Percentiles rank a stretch among this genome's conserved stretches.
Evolutionary conservation across 2,329 filamentous ascomycete genomes (phyloP).

Genomic region (Westerdykella sp.): DNA sequence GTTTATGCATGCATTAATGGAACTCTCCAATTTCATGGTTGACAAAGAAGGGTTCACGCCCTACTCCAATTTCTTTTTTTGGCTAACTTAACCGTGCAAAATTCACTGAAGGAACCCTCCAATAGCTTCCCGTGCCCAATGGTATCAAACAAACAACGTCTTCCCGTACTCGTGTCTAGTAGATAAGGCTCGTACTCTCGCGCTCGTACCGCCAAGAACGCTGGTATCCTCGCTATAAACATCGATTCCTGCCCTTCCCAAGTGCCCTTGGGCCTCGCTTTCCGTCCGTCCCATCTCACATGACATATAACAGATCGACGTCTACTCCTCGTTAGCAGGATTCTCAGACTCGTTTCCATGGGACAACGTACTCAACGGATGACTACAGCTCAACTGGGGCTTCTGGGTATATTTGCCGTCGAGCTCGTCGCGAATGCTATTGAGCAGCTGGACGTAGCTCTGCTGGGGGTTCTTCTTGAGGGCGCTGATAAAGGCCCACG

Average conservation of each 20-base stretch:
- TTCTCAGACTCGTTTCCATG: background rate
- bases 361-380: conserved; percentile 70
- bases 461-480: conserved; percentile 91
- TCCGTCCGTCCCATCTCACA: conserved; percentile 23
- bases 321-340: conserved; percentile 20
- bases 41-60: no score
- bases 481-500: conserved; percentile 88
- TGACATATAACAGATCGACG: conserved; percentile 41
- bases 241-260: background rate
- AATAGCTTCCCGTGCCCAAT: no score
- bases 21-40: no score
- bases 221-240: no score
- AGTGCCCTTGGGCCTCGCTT: background rate
- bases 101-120: no score
- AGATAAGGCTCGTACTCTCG: no score
- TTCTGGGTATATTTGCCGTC: conserved; percentile 85
- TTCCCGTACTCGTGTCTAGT: no score
- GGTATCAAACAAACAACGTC: no score
- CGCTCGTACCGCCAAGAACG: no score
- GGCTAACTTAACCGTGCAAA: no score
- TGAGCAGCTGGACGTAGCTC: conserved; percentile 91
- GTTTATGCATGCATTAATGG: no score
- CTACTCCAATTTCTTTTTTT: no score
- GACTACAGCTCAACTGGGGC: conserved; percentile 91
- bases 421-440: conserved; percentile 88